Conservation (phyloP, 1,139 yeast species). For the Arxiozyma bovina region DNA sequence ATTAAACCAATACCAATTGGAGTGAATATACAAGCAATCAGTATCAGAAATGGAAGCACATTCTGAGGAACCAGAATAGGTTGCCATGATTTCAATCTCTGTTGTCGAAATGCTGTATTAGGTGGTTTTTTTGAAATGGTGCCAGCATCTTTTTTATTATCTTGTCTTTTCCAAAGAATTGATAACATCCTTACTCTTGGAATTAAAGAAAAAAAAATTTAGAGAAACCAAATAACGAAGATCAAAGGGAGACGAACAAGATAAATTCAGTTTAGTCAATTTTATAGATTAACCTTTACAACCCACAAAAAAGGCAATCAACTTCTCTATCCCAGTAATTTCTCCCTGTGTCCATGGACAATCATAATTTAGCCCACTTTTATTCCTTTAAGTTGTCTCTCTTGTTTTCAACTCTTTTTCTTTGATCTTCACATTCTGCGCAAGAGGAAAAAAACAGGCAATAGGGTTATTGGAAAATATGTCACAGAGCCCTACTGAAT, state of each 20-base stretch:
- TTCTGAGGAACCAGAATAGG: conserved; percentile 70
- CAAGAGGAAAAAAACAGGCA: background rate
- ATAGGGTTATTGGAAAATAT: background rate
- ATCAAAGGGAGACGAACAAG: background rate
- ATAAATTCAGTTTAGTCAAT: too few relatives aligned
- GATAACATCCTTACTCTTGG: background rate
- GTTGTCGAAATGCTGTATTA: conserved; percentile 72
- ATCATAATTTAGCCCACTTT: background rate
- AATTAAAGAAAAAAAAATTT: too few relatives aligned
- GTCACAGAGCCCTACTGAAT: too few relatives aligned
- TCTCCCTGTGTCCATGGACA: background rate
- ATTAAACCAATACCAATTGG: conserved; percentile 68
- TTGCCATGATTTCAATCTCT: conserved; percentile 72
- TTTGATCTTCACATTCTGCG: background rate
- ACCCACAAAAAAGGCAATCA: too few relatives aligned
- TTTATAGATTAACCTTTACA: too few relatives aligned
- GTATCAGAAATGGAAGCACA: conserved; percentile 57
- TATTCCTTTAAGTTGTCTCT: background rate
- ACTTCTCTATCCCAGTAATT: background rate
- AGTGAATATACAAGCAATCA: conserved; percentile 58
- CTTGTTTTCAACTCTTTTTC: background rate
- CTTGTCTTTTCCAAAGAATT: background rate
- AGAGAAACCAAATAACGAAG: background rate
- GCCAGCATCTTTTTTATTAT: background rate
- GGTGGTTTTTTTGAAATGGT: conserved; percentile 46